Evolutionary conservation across 2,329 filamentous ascomycete species (phyloP), one percentile per base, ranked within the genome.

Genomic region (Ustilaginoidea virens): DNA sequence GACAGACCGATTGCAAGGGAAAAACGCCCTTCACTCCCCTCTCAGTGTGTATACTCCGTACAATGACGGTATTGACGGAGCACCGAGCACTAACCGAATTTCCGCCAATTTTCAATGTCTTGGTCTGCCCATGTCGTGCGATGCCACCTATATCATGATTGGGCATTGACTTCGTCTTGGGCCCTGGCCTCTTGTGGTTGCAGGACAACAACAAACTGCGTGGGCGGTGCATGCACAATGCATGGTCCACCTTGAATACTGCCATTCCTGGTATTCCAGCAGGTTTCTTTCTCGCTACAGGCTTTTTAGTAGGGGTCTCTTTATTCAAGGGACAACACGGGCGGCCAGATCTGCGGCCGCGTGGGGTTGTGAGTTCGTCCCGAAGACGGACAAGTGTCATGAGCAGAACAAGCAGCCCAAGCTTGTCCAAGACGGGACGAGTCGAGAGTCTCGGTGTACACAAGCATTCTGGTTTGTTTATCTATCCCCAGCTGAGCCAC

Each of bases 291-390:
- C 16, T 26, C 17, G 30, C 21, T 29, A 23, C 22, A 21, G 17
- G 15, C 23, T 26, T 23, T 19, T 17, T 14, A 21, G n/a, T 22
- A 19, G 30, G 30, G 26, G 21, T 25, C 17, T 25, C n/a, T n/a
- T 19, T 31, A 18, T 28, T 24, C 16, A n/a, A 27, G 26, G 25
- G 28, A 23, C 35, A 42, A 38, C 37, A 42, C 38, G 39, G 47
- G 50, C 43, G 47, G 38, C 47, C 48, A 41, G 47, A 49, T 49
- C 45, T 53, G 53, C 54, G 52, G 51, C 51, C 53, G 42, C 47
- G 53, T 54, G 51, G 54, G 49, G 43, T 49, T 44, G 36, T 44
- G 54, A 43, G 47, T 53, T 55, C 48, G 47, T 54, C 44, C 48
- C 46, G 42, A 46, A 35, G 43, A 38, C 39, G 40, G 46, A 51